These are phyloP conservation scores for Coniophora puteana DNA, from an alignment of 1,284 basidiomycete species.

Conservation along the genomic window DNA sequence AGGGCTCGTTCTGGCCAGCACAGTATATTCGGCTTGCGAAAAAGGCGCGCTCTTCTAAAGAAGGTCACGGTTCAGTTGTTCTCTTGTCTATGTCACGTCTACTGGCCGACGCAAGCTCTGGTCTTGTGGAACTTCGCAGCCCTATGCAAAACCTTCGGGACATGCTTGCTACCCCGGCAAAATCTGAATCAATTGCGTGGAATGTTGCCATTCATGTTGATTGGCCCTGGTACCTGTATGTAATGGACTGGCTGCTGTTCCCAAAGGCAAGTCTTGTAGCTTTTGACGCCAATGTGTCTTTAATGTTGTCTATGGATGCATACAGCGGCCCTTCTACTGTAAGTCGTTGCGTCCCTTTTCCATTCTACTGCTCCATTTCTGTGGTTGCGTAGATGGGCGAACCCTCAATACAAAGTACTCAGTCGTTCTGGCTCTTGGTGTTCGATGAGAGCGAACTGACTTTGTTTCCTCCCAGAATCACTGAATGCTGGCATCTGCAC, in stretches of 20 bases:
- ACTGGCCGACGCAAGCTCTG: constrained; percentile 21
- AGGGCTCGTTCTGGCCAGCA: constrained; percentile 32
- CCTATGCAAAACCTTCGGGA: constrained; percentile 23
- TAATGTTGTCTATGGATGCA: no score
- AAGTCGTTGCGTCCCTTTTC: no score
- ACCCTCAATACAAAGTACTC: no score
- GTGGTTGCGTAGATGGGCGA: no score
- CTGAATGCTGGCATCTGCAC: no score
- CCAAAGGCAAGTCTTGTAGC: constrained; percentile 23
- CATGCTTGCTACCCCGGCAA: constrained; percentile 21
- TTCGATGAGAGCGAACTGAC: no score
- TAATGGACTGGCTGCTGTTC: constrained; percentile 20
- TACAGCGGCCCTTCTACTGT: no score
- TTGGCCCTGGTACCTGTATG: constrained; percentile 26
- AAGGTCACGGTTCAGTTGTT: constrained; percentile 8
- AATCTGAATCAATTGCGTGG: constrained; percentile 13
- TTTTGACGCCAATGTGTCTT: no score
- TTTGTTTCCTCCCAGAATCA: no score
- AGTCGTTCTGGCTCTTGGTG: no score
- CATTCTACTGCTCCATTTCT: no score
- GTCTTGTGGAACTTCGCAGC: constrained; percentile 29
- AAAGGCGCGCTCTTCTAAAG: constrained; percentile 4
- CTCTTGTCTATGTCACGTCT: constrained; percentile 24
- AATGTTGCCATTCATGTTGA: constrained; percentile 20
- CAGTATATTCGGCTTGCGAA: constrained; percentile 28